These are phyloP conservation scores for Penicillium decumbens DNA, from an alignment of 2,329 filamentous ascomycete genomes.

Conservation along the genomic window DNA sequence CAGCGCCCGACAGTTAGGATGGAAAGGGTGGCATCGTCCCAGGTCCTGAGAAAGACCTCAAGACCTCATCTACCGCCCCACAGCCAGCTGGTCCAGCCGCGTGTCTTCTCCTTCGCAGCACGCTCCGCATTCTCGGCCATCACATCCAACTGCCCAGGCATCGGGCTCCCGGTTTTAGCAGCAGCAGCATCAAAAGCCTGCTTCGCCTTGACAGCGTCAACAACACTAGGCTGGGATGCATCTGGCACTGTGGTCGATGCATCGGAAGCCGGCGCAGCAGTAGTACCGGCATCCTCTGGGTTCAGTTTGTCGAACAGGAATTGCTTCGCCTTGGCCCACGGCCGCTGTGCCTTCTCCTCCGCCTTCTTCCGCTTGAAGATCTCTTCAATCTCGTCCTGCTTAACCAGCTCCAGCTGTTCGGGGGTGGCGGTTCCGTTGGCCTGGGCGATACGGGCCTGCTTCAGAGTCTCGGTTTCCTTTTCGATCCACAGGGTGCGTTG, in stretches of 20 bases:
- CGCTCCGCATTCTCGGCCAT: slow-evolving; percentile 35
- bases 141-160: slow-evolving; percentile 32
- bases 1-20: neutral
- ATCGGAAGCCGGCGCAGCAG: slow-evolving; percentile 3
- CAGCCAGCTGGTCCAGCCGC: slow-evolving; percentile 41
- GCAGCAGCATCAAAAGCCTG: slow-evolving; percentile 30
- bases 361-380: slow-evolving; percentile 39
- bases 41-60: neutral
- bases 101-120: slow-evolving; percentile 33
- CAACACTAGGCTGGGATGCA: slow-evolving; percentile 24
- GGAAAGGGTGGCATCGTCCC: neutral
- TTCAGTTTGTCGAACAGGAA: slow-evolving; percentile 40
- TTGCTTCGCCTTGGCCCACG: slow-evolving; percentile 37
- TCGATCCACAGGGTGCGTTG: slow-evolving; percentile 61
- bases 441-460: slow-evolving; percentile 42
- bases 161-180: slow-evolving; percentile 14
- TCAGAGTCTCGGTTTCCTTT: slow-evolving; percentile 40
- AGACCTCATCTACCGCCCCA: slow-evolving; percentile 28
- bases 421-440: slow-evolving; percentile 37
- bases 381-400: slow-evolving; percentile 44
- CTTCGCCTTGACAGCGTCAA: slow-evolving; percentile 38
- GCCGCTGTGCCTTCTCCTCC: slow-evolving; percentile 37
- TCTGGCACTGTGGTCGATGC: slow-evolving; percentile 7
- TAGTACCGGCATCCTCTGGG: slow-evolving; percentile 27
- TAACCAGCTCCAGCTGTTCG: slow-evolving; percentile 43